Base-by-base conservation (phyloP, 176 grass and related monocot genomes). In the Oryza glumipatula region DNA sequence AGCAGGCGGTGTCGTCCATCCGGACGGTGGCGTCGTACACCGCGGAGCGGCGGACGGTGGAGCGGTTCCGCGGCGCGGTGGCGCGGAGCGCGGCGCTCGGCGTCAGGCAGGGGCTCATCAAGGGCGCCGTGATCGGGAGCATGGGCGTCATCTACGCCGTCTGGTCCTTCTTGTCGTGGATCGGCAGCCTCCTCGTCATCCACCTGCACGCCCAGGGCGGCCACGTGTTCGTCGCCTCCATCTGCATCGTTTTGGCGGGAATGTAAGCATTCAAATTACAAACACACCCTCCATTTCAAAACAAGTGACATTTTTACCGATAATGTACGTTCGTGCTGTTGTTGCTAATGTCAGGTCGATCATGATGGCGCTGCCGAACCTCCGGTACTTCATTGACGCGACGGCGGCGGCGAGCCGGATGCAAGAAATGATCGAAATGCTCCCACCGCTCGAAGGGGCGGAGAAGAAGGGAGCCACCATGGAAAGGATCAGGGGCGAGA, bases 1-100 rank as follows among this genome's bases (percentile, higher is more conserved):
- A 94, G 68, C 89, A 91, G 73, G 86, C 89, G 0, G 84, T 94
- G 48, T 91, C 92, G 73, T 87, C 92, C 17, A 77, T 91, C 67
- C 80, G 84, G 4, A 91, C 86, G 11, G 84, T 91, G 33, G 87
- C 33, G 77, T 84, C 92, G 2, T 91, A 85, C 68, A 68, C 16
- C 16, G 89, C 76, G 2, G 89, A 94, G 86, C 67, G 13, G 11
- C 76, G 22, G 41, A 89, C 72, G 56, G 38, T 91, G 81, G 86
- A 76, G 41, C 85, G 70, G 61, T 94, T 94, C 84, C 8, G 75
- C 10, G 8, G 0, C 7, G 89, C 89, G 28, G 84, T 94, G 47
- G 80, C 90, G 11, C 47, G 67, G 67, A 87, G 84, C 72, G 73
- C 90, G 21, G 82, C 54, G 48, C 84, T 89, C 32, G 92, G 92